Evolutionary conservation across 352 stramenopile species (phyloP), one percentile per base, ranked within the genome.

Genomic region (Pythium coloratum): DNA sequence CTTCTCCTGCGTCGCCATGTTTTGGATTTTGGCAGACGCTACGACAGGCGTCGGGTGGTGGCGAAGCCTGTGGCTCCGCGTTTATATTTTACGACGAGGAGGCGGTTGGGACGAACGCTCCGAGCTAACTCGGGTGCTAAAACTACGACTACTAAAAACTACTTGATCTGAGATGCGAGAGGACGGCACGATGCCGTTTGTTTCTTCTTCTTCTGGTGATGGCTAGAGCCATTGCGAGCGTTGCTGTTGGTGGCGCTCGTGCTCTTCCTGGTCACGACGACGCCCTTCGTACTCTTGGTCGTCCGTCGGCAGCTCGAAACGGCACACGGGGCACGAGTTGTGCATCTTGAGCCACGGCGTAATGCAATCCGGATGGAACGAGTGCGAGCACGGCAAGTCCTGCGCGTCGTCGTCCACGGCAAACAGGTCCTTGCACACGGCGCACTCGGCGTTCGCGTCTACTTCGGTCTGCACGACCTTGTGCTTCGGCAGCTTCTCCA

Each of bases 341-440:
- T 96, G 88, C 78, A 94, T 72, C 64, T 93, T 90, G 42, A 96
- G 76, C 88, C 88, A 96, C 46, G 88, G 88, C 47, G 92, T 72
- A 56, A 96, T 96, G 68, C 88, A 96, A 55, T 96, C 84, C 33
- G 86, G 81, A 62, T 96, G 88, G 60, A 96, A 94, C 30, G 75
- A 76, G 60, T 96, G 88, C 20, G 81, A 59, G 64, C 88, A 96
- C 53, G 88, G 88, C 56, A 96, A 66, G 24, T 83, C 76, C 60
- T 88, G 84, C 6, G 80, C 82, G 26, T 94, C 83, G 14, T 96
- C 86, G 30, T 88, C 79, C 3, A 96, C 67, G n/a, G 73, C 80
- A 33, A 94, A 96, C 13, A 81, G 78, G 62, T 96, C 88, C 59
- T 96, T 96, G 82, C 88, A 96, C 55, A 96, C 86, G 16, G 88